Base-by-base conservation (phyloP, 192 early-diverging fungal species). In the Backusella mclennaniae region DNA sequence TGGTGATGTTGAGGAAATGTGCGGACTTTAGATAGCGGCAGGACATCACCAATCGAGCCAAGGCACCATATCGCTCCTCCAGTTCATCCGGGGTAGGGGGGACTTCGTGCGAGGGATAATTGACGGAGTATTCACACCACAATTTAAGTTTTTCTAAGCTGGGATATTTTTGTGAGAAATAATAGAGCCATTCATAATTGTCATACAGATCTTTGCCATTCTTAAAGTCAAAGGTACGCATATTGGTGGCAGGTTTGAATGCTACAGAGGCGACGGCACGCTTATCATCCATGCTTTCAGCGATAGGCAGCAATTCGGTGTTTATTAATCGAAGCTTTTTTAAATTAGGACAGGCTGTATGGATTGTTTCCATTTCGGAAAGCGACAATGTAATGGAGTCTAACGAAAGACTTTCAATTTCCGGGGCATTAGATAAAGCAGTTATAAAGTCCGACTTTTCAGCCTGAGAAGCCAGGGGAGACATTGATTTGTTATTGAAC, bases 161-260 rank as follows among this genome's bases (percentile, higher is more conserved):
- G 15, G 44, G 39, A n/a, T 71, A 71, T 19, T 71, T 71, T 6
- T 41, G 12, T 23, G 41, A n/a, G 12, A 71, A 44, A 71, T 49
- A 71, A 49, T 71, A 44, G 15, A 71, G 23, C 70, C 70, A 71
- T 44, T 71, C 70, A 29, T 49, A 49, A 5, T 71, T 71, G 1
- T 71, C 44, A 31, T 49, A 71, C 2, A 71, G 44, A 33, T 44
- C 70, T 6, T 26, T 71, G 42, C 70, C 14, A 7, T 71, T 44
- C 17, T 33, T 1, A 6, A 71, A 17, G 6, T 46, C 44, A 49
- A 71, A 71, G 6, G 70, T 33, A 4, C 17, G 41, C 42, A 71
- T 71, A 44, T 2, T 5, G 3, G 0, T 44, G 6, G 70, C 41
- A 14, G 41, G 14, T 19, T 38, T 38, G n/a, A 69, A n/a, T 4